Conservation (phyloP, 2,329 filamentous ascomycete genomes). For the Albifimbria verrucaria region DNA sequence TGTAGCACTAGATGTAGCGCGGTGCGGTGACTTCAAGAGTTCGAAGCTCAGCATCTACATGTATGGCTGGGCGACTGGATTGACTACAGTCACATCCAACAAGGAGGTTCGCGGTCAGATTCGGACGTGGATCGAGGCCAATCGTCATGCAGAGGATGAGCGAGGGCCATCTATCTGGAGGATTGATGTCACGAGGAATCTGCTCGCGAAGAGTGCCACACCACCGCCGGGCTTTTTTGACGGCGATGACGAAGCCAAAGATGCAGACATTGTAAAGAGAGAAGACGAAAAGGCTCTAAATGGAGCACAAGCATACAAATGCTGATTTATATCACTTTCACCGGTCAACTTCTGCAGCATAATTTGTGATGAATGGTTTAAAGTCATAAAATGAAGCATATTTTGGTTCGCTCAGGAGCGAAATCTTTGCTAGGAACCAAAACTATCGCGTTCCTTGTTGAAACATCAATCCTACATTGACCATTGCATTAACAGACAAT, state of each 20-base stretch:
- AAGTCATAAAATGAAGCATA: too few species aligned
- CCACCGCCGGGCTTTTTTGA: conserved; percentile 11
- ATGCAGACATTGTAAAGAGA: not conserved
- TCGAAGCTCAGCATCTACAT: conserved; percentile 36
- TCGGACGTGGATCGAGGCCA: conserved; percentile 28
- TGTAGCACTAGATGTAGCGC: conserved; percentile 30
- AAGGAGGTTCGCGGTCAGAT: conserved; percentile 36
- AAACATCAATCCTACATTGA: too few species aligned
- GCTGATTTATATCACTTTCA: too few species aligned
- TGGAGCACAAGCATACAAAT: too few species aligned
- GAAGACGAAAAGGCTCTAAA: too few species aligned
- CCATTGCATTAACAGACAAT: too few species aligned
- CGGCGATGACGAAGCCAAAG: not conserved
- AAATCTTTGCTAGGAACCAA: too few species aligned
- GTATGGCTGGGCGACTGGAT: conserved; percentile 33
- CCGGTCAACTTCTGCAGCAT: too few species aligned
- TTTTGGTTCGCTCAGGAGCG: too few species aligned
- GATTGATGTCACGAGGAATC: conserved; percentile 31
- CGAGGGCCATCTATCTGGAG: conserved; percentile 29
- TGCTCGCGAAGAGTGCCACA: conserved; percentile 29
- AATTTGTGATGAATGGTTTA: too few species aligned
- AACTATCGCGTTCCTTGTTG: too few species aligned
- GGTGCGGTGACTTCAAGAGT: conserved; percentile 28
- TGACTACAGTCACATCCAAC: conserved; percentile 36
- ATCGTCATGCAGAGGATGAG: conserved; percentile 24